phyloP scores from a whole-genome alignment of 2,329 filamentous ascomycete species.

The Talaromyces sp. region DNA sequence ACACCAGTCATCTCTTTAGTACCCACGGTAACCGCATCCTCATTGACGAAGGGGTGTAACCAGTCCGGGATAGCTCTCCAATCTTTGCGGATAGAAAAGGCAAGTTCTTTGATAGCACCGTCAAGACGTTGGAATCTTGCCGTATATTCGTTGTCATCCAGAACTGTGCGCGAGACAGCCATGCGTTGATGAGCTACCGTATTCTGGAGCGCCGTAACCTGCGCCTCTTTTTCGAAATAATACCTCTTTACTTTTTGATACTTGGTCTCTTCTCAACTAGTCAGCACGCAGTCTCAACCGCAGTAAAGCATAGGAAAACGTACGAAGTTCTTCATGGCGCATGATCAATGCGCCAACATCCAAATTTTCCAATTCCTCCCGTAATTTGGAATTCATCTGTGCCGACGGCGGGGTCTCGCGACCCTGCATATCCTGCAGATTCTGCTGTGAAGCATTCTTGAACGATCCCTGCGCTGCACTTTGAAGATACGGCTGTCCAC shows the following conservation, averaged over 20 bases:
- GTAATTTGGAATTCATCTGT: slow-evolving; percentile 30
- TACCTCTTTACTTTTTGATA: slow-evolving; percentile 98
- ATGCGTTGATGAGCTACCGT: slow-evolving; percentile 95
- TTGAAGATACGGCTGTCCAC: slow-evolving; percentile 8
- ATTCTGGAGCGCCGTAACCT: slow-evolving; percentile 93
- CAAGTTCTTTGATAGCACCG: slow-evolving; percentile 87
- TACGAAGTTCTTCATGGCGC: slow-evolving; percentile 47
- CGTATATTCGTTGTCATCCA: slow-evolving; percentile 92
- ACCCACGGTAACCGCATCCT: slow-evolving; percentile 77
- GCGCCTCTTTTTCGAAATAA: slow-evolving; percentile 87
- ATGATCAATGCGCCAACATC: slow-evolving; percentile 45
- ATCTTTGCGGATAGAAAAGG: slow-evolving; percentile 94
- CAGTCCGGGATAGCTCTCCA: slow-evolving; percentile 79
- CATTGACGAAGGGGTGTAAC: slow-evolving; percentile 75
- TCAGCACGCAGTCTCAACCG: not conserved
- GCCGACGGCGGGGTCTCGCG: slow-evolving; percentile 45
- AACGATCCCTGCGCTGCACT: slow-evolving; percentile 26
- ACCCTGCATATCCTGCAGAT: slow-evolving; percentile 38
- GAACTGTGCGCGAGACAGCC: slow-evolving; percentile 86
- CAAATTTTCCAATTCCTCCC: slow-evolving; percentile 39
- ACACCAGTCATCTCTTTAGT: slow-evolving; percentile 98
- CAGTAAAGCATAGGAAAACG: slow-evolving; percentile 19
- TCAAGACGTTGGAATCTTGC: slow-evolving; percentile 87
- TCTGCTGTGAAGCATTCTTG: slow-evolving; percentile 30
- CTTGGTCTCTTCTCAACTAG: slow-evolving; percentile 66